Evolutionary conservation across 2,329 filamentous ascomycete genomes (phyloP).

Genomic region (Cladosporium sp.): DNA sequence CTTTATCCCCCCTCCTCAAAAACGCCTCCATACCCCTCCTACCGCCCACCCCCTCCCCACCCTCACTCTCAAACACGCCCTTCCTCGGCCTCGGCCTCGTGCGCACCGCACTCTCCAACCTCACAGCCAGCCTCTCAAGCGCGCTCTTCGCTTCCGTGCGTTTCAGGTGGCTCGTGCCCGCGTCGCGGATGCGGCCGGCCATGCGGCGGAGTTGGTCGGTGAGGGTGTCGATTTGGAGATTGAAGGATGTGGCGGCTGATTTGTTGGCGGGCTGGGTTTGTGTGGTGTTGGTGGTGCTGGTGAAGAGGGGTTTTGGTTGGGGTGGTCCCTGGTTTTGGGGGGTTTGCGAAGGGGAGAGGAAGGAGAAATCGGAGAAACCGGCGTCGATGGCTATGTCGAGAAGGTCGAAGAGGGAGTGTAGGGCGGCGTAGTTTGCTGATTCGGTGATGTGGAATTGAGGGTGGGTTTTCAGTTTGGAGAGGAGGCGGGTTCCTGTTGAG

Average conservation of each 20-base stretch:
- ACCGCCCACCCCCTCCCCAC: not conserved
- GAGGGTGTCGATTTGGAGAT: constrained; percentile 66
- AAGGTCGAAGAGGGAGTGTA: constrained; percentile 62
- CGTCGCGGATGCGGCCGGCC: constrained; percentile 63
- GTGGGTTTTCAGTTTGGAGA: constrained; percentile 18
- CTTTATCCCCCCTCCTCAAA: constrained; percentile 1
- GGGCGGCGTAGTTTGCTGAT: constrained; percentile 63
- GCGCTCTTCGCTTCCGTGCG: constrained; percentile 73
- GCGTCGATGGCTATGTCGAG: constrained; percentile 74
- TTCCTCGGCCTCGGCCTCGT: constrained; percentile 46
- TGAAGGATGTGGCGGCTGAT: constrained; percentile 54
- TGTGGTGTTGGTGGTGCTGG: too few relatives aligned
- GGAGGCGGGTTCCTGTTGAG: constrained; percentile 21
- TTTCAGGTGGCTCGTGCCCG: constrained; percentile 66
- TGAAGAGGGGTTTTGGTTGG: constrained; percentile 6
- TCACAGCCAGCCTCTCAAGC: constrained; percentile 69
- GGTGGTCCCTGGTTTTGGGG: constrained; percentile 16
- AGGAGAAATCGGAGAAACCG: constrained; percentile 40
- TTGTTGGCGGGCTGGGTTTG: constrained; percentile 18
- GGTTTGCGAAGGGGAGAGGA: constrained; percentile 14
- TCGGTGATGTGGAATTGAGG: constrained; percentile 51
- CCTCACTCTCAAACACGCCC: constrained; percentile 22
- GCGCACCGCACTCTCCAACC: constrained; percentile 67
- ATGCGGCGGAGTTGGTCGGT: constrained; percentile 54
- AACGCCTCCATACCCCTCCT: constrained; percentile 22